A percentile compares a stretch with the other conserved stretches of the same genome.
Evolutionary conservation across 1,139 yeast species (phyloP).

Genomic region (Taphrina flavorubra): DNA sequence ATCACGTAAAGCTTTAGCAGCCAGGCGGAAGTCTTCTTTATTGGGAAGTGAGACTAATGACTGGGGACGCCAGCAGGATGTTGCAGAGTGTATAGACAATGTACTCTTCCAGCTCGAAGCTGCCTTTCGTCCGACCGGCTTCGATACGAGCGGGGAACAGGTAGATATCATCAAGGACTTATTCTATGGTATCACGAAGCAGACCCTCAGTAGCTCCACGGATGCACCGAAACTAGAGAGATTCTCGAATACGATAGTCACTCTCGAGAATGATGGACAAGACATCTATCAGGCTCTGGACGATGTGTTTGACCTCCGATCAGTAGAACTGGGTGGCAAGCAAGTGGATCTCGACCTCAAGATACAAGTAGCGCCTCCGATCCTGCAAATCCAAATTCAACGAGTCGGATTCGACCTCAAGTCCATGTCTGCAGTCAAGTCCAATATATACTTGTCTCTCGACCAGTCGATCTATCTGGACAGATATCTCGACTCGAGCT

Average conservation of each 20-base stretch:
- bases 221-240: conserved; percentile 65
- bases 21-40: conserved; percentile 41
- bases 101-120: conserved; percentile 91
- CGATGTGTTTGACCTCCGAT: conserved; percentile 76
- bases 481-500: conserved; percentile 80
- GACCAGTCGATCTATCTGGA: conserved; percentile 80
- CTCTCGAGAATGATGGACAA: conserved; percentile 84
- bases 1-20: background rate
- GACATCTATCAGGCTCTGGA: conserved; percentile 91
- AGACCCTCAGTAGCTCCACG: conserved; percentile 55
- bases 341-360: conserved; percentile 70
- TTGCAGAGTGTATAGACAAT: conserved; percentile 94
- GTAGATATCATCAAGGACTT: conserved; percentile 74
- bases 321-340: conserved; percentile 73
- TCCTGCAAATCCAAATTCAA: conserved; percentile 89
- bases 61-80: conserved; percentile 90
- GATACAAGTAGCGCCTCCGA: conserved; percentile 72
- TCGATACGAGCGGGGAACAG: conserved; percentile 76
- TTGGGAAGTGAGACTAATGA: conserved; percentile 38
- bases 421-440: conserved; percentile 75
- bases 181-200: conserved; percentile 76
- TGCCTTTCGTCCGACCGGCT: conserved; percentile 73
- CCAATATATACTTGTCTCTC: conserved; percentile 80
- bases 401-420: conserved; percentile 87
- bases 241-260: conserved; percentile 79